Base-by-base conservation (phyloP, 2,329 filamentous ascomycete genomes). In the Myotisia sp. region DNA sequence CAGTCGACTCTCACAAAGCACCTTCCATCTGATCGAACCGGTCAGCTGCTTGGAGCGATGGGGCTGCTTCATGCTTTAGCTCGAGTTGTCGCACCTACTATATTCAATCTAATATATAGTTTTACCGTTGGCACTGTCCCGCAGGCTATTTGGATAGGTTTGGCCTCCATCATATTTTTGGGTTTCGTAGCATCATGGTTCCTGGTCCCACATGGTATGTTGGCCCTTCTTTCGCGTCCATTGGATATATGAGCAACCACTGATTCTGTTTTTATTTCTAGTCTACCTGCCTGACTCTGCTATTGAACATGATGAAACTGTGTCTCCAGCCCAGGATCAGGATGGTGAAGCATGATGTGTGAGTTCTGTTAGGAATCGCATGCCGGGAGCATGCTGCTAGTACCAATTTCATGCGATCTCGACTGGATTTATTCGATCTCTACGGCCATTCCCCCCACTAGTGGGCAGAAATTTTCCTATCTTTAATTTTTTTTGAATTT, bases 1-100 rank as follows among this genome's bases (percentile, higher is more conserved):
- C 84, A 92, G 50, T 78, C 81, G 1, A 71, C 79, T 1, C 63
- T 94, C 33, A 94, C 85, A 13, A 95, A 94, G 53, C 90, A 95
- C 54, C 78, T 95, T 0, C 83, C 86, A 0, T 67, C 75, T 0
- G 80, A 90, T 42, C 71, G 72, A 29, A 78, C 90, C 0, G 90
- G 90, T 0, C 76, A 90, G 53, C 63, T 95, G n/a, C 68, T 98
- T 0, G 90, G 90, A 14, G 86, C 85, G 1, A 79, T 78, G 10
- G 90, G 87, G 0, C 64, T 95, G 41, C 59, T 95, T 38, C 87
- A 95, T 56, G 80, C 84, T 1, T 59, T 93, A 22, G 73, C 81
- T 3, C 68, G 85, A 41, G 74, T 95, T 2, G 53, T 92, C 8
- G 76, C 79, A 1, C 90, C 90, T 0, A 69, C 83, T 0, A 51